Evolutionary conservation across 805 yeast species (phyloP).

Genomic region (Suhomyces faveliae): DNA sequence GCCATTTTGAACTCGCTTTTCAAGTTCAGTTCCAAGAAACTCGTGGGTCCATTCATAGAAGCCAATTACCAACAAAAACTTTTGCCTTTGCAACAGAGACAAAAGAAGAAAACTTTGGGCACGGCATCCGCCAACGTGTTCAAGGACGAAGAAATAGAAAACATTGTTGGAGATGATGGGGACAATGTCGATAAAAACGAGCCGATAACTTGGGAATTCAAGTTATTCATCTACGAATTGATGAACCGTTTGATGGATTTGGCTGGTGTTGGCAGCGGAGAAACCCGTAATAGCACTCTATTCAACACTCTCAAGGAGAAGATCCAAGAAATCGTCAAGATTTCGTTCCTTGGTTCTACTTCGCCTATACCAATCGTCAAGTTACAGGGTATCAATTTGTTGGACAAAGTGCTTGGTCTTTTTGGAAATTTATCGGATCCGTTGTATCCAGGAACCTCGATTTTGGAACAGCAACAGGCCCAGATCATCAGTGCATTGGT

Average conservation of each 20-base stretch:
- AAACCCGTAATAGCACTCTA: conserved; percentile 39
- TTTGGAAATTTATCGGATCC: conserved; percentile 69
- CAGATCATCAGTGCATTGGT: conserved; percentile 86
- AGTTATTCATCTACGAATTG: conserved; percentile 46
- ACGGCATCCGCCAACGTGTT: conserved; percentile 24
- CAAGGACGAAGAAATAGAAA: conserved; percentile 41
- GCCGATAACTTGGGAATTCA: conserved; percentile 58
- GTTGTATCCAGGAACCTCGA: conserved; percentile 63
- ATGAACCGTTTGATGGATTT: conserved; percentile 42
- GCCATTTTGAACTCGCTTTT: conserved; percentile 50
- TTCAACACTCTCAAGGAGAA: conserved; percentile 41
- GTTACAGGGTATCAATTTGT: conserved; percentile 60
- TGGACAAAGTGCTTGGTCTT: conserved; percentile 59
- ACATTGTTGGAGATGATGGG: conserved; percentile 36
- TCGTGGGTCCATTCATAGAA: conserved; percentile 41
- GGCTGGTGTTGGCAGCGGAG: conserved; percentile 22
- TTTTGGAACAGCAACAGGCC: conserved; percentile 91
- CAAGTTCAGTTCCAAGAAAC: conserved; percentile 41
- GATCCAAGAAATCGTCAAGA: conserved; percentile 65
- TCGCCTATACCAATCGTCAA: conserved; percentile 62
- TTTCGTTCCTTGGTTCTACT: conserved; percentile 80
- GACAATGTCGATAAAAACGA: conserved; percentile 47
- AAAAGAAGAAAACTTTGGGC: conserved; percentile 31
- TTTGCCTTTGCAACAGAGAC: conserved; percentile 42
- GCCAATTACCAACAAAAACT: conserved; percentile 39